phyloP scores from a whole-genome alignment of 2,329 filamentous ascomycete species.

The Talaromyces piceae region DNA sequence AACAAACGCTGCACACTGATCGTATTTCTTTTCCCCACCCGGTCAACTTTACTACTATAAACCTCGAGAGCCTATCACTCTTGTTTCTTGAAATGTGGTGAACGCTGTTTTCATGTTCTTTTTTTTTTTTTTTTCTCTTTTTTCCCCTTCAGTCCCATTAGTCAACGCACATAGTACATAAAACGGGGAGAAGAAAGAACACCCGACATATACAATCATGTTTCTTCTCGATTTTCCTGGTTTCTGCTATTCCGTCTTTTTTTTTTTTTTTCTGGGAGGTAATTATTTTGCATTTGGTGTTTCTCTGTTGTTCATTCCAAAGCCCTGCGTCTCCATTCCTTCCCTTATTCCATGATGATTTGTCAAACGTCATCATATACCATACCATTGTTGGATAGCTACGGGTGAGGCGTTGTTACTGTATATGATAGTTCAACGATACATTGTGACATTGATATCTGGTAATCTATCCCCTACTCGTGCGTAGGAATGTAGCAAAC shows the following conservation, averaged over 20 bases:
- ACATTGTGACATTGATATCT: background rate
- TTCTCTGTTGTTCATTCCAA: too few relatives aligned
- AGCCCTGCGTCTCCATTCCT: too few relatives aligned
- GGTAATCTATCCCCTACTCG: background rate
- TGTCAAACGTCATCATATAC: background rate
- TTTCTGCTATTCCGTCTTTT: background rate
- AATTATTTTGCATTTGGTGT: too few relatives aligned
- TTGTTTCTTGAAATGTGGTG: too few relatives aligned
- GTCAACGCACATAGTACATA: constrained; percentile 6
- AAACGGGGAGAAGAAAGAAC: background rate
- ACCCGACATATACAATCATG: background rate
- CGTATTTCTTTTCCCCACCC: background rate
- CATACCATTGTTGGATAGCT: constrained; percentile 1
- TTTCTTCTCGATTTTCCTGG: background rate
- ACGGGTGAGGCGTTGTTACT: background rate
- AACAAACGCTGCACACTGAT: background rate
- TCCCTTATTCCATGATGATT: background rate
- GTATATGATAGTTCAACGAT: background rate
- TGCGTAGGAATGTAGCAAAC: too few relatives aligned
- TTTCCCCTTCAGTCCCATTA: background rate
- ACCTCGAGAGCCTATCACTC: too few relatives aligned
- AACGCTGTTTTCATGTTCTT: background rate
- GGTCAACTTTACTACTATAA: too few relatives aligned
- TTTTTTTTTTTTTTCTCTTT: constrained; percentile 1
- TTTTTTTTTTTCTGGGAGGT: background rate